These are phyloP conservation scores for Microsporum ferrugineum DNA, from an alignment of 2,329 filamentous ascomycete genomes.

Conservation along the genomic window DNA sequence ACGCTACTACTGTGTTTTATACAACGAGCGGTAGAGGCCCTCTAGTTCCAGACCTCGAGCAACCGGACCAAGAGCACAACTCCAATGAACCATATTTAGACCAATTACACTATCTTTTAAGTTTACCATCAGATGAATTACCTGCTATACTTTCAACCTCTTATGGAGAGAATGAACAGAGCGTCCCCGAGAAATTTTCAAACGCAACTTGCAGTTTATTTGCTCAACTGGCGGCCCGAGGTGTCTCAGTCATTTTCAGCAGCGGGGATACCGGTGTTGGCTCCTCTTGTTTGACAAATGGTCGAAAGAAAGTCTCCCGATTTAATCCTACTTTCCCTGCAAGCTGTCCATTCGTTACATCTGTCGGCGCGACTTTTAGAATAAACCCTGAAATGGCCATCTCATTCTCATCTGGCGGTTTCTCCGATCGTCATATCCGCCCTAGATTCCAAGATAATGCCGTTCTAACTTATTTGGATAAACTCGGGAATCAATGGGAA, in stretches of 20 bases:
- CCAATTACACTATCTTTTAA: conserved; percentile 50
- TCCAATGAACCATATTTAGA: conserved; percentile 57
- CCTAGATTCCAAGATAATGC: conserved; percentile 38
- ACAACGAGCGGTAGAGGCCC: conserved; percentile 48
- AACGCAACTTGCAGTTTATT: conserved; percentile 51
- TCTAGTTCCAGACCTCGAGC: conserved; percentile 38
- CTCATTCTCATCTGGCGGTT: conserved; percentile 43
- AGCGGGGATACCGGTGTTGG: conserved; percentile 53
- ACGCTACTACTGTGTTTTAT: conserved; percentile 46
- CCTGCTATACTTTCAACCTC: conserved; percentile 57
- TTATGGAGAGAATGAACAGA: conserved; percentile 57
- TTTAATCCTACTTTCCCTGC: conserved; percentile 47
- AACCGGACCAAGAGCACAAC: conserved; percentile 32
- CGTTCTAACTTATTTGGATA: conserved; percentile 36
- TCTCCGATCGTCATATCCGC: conserved; percentile 39
- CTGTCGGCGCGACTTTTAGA: conserved; percentile 48
- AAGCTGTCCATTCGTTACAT: conserved; percentile 51
- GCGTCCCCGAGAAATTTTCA: conserved; percentile 49
- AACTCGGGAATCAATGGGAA: conserved; percentile 32
- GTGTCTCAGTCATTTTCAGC: conserved; percentile 54
- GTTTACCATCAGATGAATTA: conserved; percentile 42
- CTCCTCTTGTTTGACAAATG: conserved; percentile 43
- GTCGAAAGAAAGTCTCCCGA: conserved; percentile 40
- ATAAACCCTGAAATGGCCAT: conserved; percentile 43
- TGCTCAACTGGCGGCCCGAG: conserved; percentile 54